These are phyloP conservation scores for Discostella stelligera DNA, from an alignment of 352 stramenopile genomes.

Conservation along the genomic window DNA sequence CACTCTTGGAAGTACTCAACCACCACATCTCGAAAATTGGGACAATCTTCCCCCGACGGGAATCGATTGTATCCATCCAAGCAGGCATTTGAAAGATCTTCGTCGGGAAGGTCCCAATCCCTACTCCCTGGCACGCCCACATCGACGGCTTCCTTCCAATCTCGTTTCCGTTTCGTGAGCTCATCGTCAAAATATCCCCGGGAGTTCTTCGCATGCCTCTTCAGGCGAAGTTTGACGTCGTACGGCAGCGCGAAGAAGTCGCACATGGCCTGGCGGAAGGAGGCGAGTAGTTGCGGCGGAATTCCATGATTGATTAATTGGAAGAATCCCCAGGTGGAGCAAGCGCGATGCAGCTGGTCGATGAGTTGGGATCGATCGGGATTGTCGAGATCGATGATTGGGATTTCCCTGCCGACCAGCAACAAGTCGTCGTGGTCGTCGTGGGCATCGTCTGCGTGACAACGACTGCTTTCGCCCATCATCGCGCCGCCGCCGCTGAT, in stretches of 20 bases:
- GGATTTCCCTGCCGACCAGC: conserved; percentile 16
- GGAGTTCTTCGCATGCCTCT: conserved; percentile 85
- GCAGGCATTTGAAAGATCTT: conserved; percentile 78
- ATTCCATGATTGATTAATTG: conserved; percentile 88
- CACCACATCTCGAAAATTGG: conserved; percentile 61
- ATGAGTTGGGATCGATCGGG: conserved; percentile 13
- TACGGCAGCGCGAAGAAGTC: conserved; percentile 86
- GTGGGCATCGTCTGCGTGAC: neutral
- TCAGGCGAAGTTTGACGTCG: conserved; percentile 66
- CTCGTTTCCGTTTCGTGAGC: conserved; percentile 90
- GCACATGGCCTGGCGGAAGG: conserved; percentile 81
- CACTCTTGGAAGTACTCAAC: conserved; percentile 78
- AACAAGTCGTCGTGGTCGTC: neutral
- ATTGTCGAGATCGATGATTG: conserved; percentile 20
- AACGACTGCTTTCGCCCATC: neutral
- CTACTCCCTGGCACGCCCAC: conserved; percentile 64
- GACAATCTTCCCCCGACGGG: conserved; percentile 48
- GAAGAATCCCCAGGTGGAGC: conserved; percentile 89
- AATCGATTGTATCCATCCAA: conserved; percentile 89
- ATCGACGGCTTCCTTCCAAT: conserved; percentile 91
- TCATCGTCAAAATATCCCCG: conserved; percentile 92
- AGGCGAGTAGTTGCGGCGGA: conserved; percentile 71
- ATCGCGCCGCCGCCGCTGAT: neutral
- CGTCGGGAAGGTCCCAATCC: conserved; percentile 54
- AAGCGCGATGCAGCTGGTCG: conserved; percentile 58